Percentiles rank a stretch among this genome's conserved stretches.
These are phyloP conservation scores for Suhomyces taliae DNA, from an alignment of 1,139 yeast genomes.

Conservation along the genomic window DNA sequence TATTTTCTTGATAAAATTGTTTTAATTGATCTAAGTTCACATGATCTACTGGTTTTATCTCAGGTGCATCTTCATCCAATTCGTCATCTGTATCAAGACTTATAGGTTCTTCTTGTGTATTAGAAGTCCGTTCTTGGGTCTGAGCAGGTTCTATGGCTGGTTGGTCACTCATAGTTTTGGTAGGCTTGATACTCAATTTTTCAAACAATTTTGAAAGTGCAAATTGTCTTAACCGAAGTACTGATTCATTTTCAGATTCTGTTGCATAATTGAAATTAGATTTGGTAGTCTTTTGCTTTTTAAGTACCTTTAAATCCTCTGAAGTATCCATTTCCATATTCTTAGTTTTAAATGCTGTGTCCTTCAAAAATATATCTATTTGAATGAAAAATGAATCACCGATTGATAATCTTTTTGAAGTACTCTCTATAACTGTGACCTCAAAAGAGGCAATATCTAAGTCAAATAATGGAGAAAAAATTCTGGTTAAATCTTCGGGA, in stretches of 20 bases:
- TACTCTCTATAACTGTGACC: slow-evolving; percentile 60
- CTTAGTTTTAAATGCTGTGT: slow-evolving; percentile 43
- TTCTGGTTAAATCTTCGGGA: slow-evolving; percentile 70
- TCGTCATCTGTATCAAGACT: slow-evolving; percentile 13
- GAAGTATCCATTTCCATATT: slow-evolving; percentile 6
- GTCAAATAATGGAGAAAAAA: slow-evolving; percentile 66
- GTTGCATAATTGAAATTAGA: slow-evolving; percentile 26
- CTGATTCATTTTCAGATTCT: slow-evolving; percentile 58
- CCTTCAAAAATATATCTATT: slow-evolving; percentile 59
- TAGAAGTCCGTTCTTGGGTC: neutral
- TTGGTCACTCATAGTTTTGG: slow-evolving; percentile 7
- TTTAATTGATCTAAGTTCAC: slow-evolving; percentile 73
- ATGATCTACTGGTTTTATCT: slow-evolving; percentile 36
- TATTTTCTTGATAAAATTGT: slow-evolving; percentile 69
- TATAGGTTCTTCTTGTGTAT: slow-evolving; percentile 7
- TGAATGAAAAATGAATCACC: slow-evolving; percentile 74
- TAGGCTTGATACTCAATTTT: slow-evolving; percentile 29
- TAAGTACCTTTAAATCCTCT: slow-evolving; percentile 6
- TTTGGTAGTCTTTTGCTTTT: slow-evolving; percentile 16
- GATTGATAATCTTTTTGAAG: slow-evolving; percentile 55
- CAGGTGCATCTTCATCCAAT: slow-evolving; percentile 16
- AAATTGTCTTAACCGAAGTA: slow-evolving; percentile 53
- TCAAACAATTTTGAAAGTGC: slow-evolving; percentile 61
- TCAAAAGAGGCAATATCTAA: slow-evolving; percentile 55
- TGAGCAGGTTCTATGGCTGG: slow-evolving; percentile 1